Conservation (phyloP, 2,329 filamentous ascomycete species). For the Mycosphaerelloides madeirae region DNA sequence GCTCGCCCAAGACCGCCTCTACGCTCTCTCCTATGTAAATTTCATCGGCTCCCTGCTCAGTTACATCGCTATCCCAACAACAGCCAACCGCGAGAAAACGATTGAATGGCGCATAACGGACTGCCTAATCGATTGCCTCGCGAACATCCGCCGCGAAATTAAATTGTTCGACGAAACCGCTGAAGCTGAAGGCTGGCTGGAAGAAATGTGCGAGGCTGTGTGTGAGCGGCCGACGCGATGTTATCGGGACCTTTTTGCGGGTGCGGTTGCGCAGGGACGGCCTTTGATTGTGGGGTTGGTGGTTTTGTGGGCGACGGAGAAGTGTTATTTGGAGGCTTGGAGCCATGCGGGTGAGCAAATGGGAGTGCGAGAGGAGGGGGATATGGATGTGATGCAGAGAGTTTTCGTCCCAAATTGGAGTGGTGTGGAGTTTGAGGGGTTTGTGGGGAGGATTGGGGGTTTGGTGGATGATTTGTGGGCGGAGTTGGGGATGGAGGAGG, state of each 20-base stretch:
- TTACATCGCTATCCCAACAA: conserved; percentile 51
- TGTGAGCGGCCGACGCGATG: conserved; percentile 31
- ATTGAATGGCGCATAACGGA: conserved; percentile 57
- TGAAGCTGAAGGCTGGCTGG: conserved; percentile 41
- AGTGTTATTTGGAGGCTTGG: conserved; percentile 48
- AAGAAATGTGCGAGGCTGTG: conserved; percentile 39
- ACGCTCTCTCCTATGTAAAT: conserved; percentile 64
- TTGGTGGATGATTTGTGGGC: conserved; percentile 42
- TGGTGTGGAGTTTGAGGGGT: conserved; percentile 44
- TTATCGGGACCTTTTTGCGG: conserved; percentile 57
- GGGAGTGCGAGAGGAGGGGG: conserved; percentile 25
- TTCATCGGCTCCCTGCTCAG: conserved; percentile 62
- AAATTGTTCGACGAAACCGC: conserved; percentile 62
- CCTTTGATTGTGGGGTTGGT: conserved; percentile 62
- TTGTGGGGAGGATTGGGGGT: conserved; percentile 43
- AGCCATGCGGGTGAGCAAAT: conserved; percentile 39
- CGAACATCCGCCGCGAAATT: conserved; percentile 63
- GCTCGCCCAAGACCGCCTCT: conserved; percentile 68
- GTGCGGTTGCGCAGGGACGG: conserved; percentile 46
- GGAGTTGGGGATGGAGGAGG: conserved; percentile 37
- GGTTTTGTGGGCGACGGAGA: conserved; percentile 70
- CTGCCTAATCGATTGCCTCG: conserved; percentile 59
- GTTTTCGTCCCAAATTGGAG: conserved; percentile 50
- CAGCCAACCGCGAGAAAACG: conserved; percentile 35
- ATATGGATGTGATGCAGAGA: conserved; percentile 46